Evolutionary conservation across 1,284 basidiomycete genomes (phyloP), one percentile per base, ranked within the genome.

Genomic region (Pterulicium gracile): DNA sequence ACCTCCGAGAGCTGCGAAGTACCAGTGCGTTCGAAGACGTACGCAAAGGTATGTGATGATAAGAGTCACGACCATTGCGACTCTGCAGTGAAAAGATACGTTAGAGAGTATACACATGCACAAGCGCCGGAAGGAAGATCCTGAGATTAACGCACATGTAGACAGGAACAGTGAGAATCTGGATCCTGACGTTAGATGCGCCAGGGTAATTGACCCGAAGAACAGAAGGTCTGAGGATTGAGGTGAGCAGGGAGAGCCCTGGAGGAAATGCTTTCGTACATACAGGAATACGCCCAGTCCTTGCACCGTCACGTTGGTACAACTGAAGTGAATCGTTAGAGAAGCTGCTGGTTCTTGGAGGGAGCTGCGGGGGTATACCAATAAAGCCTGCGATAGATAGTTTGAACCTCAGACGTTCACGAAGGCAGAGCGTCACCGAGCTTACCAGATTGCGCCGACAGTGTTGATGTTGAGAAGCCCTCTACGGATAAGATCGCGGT

Each of bases 151-250:
- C 47, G 14, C 24, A 50, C 49, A 47, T 21, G 15, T 47, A 47
- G 22, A 50, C 42, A 4, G 49, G 49, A 14, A 47, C 42, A 2
- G 32, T 36, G 10, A 50, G 32, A n/a, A 50, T 32, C 22, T 50
- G 49, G 21, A 50, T 47, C 4, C 32, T 46, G 15, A 50, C 43
- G 14, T 35, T 44, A 24, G 49, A 47, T 12, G 46, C 41, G 22
- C 24, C 46, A 3, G 49, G 49, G 42, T 47, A 50, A 19, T 50
- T 47, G 24, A 47, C 15, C 39, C 45, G 43, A 10, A 50, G 43
- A 17, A 50, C 45, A 14, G 49, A 47, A 3, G 49, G 49, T 18
- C 49, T 50, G 12, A 32, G 10, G 27, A 32, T 5, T 7, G 36
- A 39, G 19, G n/a, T 4, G n/a, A 39, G 7, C 36, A 15, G 36